Evolutionary conservation across 2,329 filamentous ascomycete genomes (phyloP).

Genomic region (Aureobasidium sp.): DNA sequence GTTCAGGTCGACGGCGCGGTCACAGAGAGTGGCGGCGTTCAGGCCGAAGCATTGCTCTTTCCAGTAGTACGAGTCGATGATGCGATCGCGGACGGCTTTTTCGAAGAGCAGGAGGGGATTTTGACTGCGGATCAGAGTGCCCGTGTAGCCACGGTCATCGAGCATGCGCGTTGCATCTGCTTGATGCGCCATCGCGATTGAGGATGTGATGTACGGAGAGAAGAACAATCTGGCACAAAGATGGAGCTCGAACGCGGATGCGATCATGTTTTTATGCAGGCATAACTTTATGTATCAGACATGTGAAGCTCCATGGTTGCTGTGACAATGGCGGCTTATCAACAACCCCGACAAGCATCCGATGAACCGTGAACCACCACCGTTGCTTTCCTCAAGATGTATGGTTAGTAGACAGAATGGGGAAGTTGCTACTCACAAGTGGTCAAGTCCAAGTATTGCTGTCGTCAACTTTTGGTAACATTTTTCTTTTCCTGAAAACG

Average conservation of each 20-base stretch:
- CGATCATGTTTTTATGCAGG: neutral
- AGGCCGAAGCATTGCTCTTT: conserved; percentile 97
- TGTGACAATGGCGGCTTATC: conserved; percentile 11
- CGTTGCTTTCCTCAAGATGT: conserved; percentile 8
- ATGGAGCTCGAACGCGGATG: neutral
- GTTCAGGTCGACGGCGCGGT: conserved; percentile 77
- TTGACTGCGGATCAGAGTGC: conserved; percentile 73
- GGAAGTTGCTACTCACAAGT: conserved; percentile 56
- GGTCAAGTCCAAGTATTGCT: conserved; percentile 63
- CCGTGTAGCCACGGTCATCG: conserved; percentile 79
- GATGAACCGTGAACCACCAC: neutral
- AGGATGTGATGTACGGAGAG: neutral
- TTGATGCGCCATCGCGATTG: conserved; percentile 52
- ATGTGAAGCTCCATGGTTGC: conserved; percentile 13
- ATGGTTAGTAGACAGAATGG: conserved; percentile 7
- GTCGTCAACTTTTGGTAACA: conserved; percentile 56
- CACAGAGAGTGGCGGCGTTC: conserved; percentile 73
- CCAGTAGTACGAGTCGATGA: conserved; percentile 94
- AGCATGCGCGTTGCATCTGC: conserved; percentile 73
- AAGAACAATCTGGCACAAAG: neutral
- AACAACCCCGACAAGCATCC: conserved; percentile 18
- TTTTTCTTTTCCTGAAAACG: neutral
- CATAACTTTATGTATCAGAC: conserved; percentile 5
- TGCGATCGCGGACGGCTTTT: conserved; percentile 90
- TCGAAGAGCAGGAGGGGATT: conserved; percentile 96